Percentiles rank a stretch among this genome's conserved stretches.
These are phyloP conservation scores for Pinguiococcus pyrenoidosus DNA, from an alignment of 108 stramenopile species.

Conservation along the genomic window DNA sequence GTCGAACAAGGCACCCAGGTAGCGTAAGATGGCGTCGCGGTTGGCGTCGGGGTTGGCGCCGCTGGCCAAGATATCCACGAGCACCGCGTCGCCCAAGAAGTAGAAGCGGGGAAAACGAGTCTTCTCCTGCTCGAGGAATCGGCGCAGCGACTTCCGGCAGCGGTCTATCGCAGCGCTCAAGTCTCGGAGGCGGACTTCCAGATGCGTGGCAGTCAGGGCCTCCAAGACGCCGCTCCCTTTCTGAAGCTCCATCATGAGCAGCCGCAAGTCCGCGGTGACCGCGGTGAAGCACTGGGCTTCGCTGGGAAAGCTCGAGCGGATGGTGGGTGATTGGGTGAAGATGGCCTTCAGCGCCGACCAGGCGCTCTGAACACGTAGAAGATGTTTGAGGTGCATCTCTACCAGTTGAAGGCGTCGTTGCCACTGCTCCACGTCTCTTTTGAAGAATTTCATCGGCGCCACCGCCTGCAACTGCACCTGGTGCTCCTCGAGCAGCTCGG, in stretches of 20 bases:
- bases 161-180: slow-evolving; percentile 64
- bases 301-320: slow-evolving; percentile 66
- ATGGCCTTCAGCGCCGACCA: slow-evolving; percentile 73
- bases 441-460: slow-evolving; percentile 72
- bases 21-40: slow-evolving; percentile 70
- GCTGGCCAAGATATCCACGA: slow-evolving; percentile 75
- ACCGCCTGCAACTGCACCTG: slow-evolving; percentile 78
- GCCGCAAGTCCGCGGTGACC: slow-evolving; percentile 69
- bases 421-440: slow-evolving; percentile 62
- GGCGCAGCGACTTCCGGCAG: slow-evolving; percentile 75
- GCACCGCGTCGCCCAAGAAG: slow-evolving; percentile 71
- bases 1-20: slow-evolving; percentile 66
- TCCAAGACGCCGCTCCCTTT: slow-evolving; percentile 53
- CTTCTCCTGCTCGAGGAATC: slow-evolving; percentile 80
- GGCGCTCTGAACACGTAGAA: slow-evolving; percentile 53
- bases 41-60: slow-evolving; percentile 72
- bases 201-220: slow-evolving; percentile 60
- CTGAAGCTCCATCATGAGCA: slow-evolving; percentile 68
- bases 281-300: slow-evolving; percentile 76
- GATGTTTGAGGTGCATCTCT: slow-evolving; percentile 59
- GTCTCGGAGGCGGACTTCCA: slow-evolving; percentile 47
- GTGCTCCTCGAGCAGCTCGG: slow-evolving; percentile 67
- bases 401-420: slow-evolving; percentile 50
- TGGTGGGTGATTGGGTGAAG: slow-evolving; percentile 68
- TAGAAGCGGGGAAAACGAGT: slow-evolving; percentile 82